Percentiles rank a stretch among this genome's conserved stretches.
phyloP scores from a whole-genome alignment of 1,284 basidiomycete species.

The Tylopilus sp. region DNA sequence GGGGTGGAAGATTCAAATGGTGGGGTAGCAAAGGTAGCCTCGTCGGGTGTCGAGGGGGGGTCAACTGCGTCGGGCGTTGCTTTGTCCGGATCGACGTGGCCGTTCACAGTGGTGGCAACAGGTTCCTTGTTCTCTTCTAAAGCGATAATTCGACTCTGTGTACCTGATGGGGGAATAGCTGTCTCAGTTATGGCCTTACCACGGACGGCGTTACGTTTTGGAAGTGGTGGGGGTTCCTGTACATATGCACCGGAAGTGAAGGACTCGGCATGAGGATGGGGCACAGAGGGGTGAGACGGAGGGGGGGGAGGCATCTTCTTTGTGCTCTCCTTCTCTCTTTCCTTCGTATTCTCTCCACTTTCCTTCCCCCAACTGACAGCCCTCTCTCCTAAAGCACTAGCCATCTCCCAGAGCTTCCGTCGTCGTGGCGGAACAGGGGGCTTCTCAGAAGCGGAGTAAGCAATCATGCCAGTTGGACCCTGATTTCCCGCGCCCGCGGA shows the following conservation, averaged over 20 bases:
- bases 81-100: conserved; percentile 9
- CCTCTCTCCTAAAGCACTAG: conserved; percentile 49
- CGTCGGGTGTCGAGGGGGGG: conserved; percentile 11
- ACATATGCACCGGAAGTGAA: conserved; percentile 12
- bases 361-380: conserved; percentile 44
- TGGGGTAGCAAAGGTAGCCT: conserved; percentile 15
- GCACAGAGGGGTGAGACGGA: conserved; percentile 38
- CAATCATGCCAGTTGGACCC: not conserved
- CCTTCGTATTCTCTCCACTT: conserved; percentile 22
- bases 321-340: conserved; percentile 26
- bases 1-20: not conserved
- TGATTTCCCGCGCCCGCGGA: conserved; percentile 1
- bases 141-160: not conserved
- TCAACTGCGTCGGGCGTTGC: conserved; percentile 1
- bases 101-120: not conserved
- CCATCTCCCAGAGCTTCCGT: conserved; percentile 55
- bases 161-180: not conserved
- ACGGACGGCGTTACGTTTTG: conserved; percentile 22
- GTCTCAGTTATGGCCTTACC: not conserved
- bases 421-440: conserved; percentile 52
- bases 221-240: conserved; percentile 27
- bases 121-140: conserved; percentile 7
- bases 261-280: conserved; percentile 19
- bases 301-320: conserved; percentile 37
- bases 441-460: conserved; percentile 26